A percentile compares a stretch with the other conserved stretches of the same genome.
phyloP scores from a whole-genome alignment of 2,329 filamentous ascomycete species.

The Phaeoacremonium minimum region DNA sequence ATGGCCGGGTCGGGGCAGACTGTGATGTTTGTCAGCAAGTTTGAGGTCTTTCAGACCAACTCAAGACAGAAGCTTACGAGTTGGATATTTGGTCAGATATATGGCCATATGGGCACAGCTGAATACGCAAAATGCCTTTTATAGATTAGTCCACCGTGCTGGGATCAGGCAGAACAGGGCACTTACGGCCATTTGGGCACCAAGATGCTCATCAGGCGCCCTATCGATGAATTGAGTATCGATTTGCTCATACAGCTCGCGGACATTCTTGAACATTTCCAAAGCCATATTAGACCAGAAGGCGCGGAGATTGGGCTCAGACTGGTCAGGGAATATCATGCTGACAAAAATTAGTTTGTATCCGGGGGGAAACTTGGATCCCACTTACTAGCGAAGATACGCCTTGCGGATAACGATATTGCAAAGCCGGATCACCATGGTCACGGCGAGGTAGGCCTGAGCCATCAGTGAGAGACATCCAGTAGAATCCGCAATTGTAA shows the following conservation, averaged over 20 bases:
- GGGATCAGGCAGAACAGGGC: no score
- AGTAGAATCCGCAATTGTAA: not conserved
- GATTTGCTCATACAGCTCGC: conserved; percentile 42
- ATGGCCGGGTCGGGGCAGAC: conserved; percentile 37
- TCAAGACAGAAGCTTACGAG: conserved; percentile 27
- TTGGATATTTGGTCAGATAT: conserved; percentile 47
- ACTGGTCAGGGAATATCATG: conserved; percentile 35
- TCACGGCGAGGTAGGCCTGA: conserved; percentile 50
- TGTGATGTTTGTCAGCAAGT: conserved; percentile 15
- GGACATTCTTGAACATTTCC: conserved; percentile 45
- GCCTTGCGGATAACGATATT: conserved; percentile 52
- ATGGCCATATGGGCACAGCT: conserved; percentile 48
- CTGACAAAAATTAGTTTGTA: no score
- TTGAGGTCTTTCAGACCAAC: not conserved
- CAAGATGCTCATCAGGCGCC: conserved; percentile 41
- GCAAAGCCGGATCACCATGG: conserved; percentile 50
- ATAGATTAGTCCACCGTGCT: not conserved
- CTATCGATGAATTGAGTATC: conserved; percentile 44
- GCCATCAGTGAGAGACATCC: not conserved
- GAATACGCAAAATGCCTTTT: conserved; percentile 46
- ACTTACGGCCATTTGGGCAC: conserved; percentile 47
- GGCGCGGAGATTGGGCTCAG: conserved; percentile 26
- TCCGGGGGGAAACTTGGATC: conserved; percentile 1
- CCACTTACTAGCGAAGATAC: conserved; percentile 47
- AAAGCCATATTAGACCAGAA: conserved; percentile 39